Percentiles rank a stretch among this genome's conserved stretches.
Conservation (phyloP, 1,139 yeast species). For the Debaryomyces robertsiae region DNA sequence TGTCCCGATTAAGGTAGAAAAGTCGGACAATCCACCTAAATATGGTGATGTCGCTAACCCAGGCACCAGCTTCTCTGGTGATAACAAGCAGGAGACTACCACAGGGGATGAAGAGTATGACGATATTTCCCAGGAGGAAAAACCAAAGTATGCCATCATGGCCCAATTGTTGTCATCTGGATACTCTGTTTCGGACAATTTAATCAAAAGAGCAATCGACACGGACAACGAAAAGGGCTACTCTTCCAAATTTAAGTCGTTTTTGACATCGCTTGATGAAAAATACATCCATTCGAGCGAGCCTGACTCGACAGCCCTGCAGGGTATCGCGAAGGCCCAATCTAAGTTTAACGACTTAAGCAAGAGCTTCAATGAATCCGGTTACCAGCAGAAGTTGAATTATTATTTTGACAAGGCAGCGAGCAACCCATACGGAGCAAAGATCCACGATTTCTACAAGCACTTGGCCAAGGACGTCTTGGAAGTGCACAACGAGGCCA, state of each 20-base stretch:
- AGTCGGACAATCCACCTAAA: constrained; percentile 21
- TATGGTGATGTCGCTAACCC: constrained; percentile 9
- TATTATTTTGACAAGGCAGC: constrained; percentile 42
- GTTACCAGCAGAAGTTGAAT: constrained; percentile 27
- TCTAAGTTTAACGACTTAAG: constrained; percentile 10
- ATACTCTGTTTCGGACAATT: constrained; percentile 63
- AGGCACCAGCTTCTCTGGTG: constrained; percentile 15
- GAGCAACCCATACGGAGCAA: constrained; percentile 37
- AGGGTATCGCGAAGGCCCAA: constrained; percentile 21
- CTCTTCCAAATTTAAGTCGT: constrained; percentile 56
- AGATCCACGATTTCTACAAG: constrained; percentile 40
- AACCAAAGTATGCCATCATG: constrained; percentile 74
- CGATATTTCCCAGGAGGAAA: constrained; percentile 73
- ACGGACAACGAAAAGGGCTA: constrained; percentile 69
- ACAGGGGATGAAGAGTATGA: constrained; percentile 36
- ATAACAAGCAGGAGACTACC: constrained; percentile 11
- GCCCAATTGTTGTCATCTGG: constrained; percentile 79
- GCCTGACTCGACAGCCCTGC: constrained; percentile 30
- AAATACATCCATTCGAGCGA: constrained; percentile 62
- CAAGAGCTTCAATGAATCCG: constrained; percentile 14
- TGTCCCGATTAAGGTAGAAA: constrained; percentile 50
- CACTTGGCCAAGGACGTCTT: constrained; percentile 56
- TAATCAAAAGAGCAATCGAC: constrained; percentile 60
- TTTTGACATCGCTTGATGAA: constrained; percentile 55
- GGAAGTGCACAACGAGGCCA: constrained; percentile 74